Percentiles rank a stretch among this genome's conserved stretches.
Conservation (phyloP, 306 rosid genomes). For the Begonia peltatifolia region DNA sequence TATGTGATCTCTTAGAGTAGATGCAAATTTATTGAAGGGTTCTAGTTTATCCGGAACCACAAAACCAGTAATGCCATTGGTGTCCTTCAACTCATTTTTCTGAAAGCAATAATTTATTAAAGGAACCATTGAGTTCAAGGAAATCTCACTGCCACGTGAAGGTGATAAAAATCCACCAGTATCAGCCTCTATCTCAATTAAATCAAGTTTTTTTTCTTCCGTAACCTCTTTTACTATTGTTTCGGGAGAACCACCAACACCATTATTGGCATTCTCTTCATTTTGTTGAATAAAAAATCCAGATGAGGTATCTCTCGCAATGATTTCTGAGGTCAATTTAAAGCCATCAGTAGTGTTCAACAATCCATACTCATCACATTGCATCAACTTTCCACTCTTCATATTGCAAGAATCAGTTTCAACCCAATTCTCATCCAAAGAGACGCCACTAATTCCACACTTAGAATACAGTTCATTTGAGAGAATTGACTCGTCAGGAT, state of each 20-base stretch:
- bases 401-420: constrained; percentile 9
- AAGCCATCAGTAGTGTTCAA: constrained; percentile 4
- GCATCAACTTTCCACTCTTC: constrained; percentile 9
- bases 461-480: constrained; percentile 21
- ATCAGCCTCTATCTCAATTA: constrained; percentile 15
- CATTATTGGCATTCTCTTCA: constrained; percentile 24
- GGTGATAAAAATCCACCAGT: constrained; percentile 16
- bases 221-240: constrained; percentile 11
- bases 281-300: constrained; percentile 19
- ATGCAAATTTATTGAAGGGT: constrained; percentile 17
- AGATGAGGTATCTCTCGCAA: constrained; percentile 11
- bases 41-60: constrained; percentile 18
- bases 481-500: background rate
- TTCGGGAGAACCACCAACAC: constrained; percentile 7
- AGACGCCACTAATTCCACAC: constrained; percentile 16
- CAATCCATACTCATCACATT: constrained; percentile 16
- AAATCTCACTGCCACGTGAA: constrained; percentile 19
- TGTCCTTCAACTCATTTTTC: constrained; percentile 21
- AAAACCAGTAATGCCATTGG: constrained; percentile 15
- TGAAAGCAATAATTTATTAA: constrained; percentile 18
- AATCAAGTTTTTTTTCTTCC: constrained; percentile 13
- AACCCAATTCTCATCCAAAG: constrained; percentile 14
- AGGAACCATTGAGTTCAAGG: constrained; percentile 15
- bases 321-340: constrained; percentile 14
- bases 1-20: constrained; percentile 23